A percentile compares a stretch with the other conserved stretches of the same genome.
phyloP scores from a whole-genome alignment of 345 rosid species.

The Boechera stricta region DNA sequence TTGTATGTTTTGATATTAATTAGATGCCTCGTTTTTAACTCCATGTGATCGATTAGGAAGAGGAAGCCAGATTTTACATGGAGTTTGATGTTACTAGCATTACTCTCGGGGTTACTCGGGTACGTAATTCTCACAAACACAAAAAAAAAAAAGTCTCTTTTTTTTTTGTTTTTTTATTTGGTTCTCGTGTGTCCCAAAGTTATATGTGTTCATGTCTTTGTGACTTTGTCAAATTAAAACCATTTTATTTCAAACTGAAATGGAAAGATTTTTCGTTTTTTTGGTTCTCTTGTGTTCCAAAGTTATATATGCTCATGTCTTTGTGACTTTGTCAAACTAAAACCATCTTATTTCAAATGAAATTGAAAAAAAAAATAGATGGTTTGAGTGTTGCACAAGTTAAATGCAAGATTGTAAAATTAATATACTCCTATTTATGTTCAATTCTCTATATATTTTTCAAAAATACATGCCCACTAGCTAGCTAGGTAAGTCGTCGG shows the following conservation, averaged over 20 bases:
- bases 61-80: constrained; percentile 59
- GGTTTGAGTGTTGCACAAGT: neutral
- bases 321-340: neutral
- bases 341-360: neutral
- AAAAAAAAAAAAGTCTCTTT: neutral
- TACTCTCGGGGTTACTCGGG: constrained; percentile 61
- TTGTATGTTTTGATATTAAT: constrained; percentile 5
- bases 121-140: constrained; percentile 30
- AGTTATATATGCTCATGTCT: neutral
- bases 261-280: neutral
- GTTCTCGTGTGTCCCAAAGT: neutral
- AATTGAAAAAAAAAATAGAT: neutral
- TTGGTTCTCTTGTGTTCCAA: neutral
- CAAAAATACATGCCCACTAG: too few species aligned
- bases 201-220: neutral
- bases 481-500: too few species aligned
- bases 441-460: too few species aligned
- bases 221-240: neutral
- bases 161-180: neutral
- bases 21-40: neutral
- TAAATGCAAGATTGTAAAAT: too few species aligned
- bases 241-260: neutral
- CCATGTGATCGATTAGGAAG: constrained; percentile 44
- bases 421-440: too few species aligned
- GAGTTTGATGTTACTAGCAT: constrained; percentile 50